Base-by-base conservation (phyloP, 2,329 filamentous ascomycete genomes). In the Penicillium sclerotigenum region DNA sequence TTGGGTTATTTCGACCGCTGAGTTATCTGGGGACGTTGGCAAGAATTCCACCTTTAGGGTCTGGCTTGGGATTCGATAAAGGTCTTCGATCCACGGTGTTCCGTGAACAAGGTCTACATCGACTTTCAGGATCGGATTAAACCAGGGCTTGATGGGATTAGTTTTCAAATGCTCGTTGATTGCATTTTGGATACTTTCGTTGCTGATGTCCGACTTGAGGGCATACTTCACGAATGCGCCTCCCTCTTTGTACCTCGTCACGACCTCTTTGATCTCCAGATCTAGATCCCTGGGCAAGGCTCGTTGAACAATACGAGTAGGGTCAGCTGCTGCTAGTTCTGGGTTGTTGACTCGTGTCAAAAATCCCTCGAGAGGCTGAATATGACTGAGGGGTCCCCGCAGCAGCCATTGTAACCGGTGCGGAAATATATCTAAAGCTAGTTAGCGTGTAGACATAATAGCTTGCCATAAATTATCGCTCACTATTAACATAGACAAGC, bases 211-310 rank as follows among this genome's bases (percentile, higher is more conserved):
- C 18, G 76, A 65, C 63, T 80, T 78, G 62, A 83, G 83, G 16
- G 81, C 82, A 69, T 95, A 91, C 72, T 95, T 97, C 71, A 97
- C 87, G 71, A 95, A 97, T 0, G 90, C 91, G 13, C 94, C 94
- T 16, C 94, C 94, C 69, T 99, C 94, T 66, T 95, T 92, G 28
- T 95, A 79, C 3, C 91, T 83, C 0, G 92, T 91, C 18, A 97
- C 73, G 16, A 97, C 87, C 67, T 96, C 88, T 3, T 86, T 89
- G 45, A 96, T 84, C 56, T 87, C 85, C 46, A 96, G 77, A 1
- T 83, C 79, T 1, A 87, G 66, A 10, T 80, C 80, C 5, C 78
- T 71, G 1, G 88, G 88, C 24, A 90, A 83, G 0, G 86, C 87
- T 52, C 81, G 81, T 43, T 82, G 73, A 14, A 85, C 75, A 18